A percentile compares a stretch with the other conserved stretches of the same genome.
Conservation (phyloP, 1,139 yeast species). For the Hanseniaspora gamundiae region DNA sequence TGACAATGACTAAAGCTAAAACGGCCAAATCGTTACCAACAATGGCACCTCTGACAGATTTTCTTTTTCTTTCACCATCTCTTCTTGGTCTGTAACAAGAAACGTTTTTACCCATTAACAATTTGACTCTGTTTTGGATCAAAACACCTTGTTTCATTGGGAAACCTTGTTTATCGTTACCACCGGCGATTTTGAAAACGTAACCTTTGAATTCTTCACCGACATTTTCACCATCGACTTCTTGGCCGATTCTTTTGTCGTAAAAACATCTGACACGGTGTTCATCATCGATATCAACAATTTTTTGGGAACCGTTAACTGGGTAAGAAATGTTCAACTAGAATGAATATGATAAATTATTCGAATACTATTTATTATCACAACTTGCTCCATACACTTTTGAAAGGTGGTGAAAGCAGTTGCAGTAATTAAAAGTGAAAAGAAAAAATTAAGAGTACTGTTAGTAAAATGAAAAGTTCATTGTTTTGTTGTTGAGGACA, state of each 20-base stretch:
- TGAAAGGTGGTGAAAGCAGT: background rate
- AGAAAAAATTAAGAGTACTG: background rate
- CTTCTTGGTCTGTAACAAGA: constrained; percentile 99
- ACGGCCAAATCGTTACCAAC: constrained; percentile 97
- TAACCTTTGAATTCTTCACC: constrained; percentile 99
- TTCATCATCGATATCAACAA: constrained; percentile 96
- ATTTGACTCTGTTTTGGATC: constrained; percentile 99
- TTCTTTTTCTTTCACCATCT: constrained; percentile 99
- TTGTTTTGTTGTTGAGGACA: no score
- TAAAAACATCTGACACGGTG: constrained; percentile 97
- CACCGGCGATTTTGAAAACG: constrained; percentile 97
- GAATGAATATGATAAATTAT: background rate
- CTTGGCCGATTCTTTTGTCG: constrained; percentile 99
- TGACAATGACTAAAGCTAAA: constrained; percentile 82
- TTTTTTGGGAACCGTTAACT: constrained; percentile 99
- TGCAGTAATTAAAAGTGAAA: background rate
- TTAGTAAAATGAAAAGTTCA: no score
- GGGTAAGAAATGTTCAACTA: constrained; percentile 99
- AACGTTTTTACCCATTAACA: constrained; percentile 86
- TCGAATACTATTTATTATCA: background rate
- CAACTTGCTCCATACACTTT: background rate
- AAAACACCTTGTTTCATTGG: constrained; percentile 99
- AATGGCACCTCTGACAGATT: constrained; percentile 99
- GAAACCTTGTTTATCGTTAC: constrained; percentile 99
- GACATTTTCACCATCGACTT: constrained; percentile 96